These are phyloP conservation scores for Sherardia arvensis DNA, from an alignment of 257 asterid species.

Conservation along the genomic window DNA sequence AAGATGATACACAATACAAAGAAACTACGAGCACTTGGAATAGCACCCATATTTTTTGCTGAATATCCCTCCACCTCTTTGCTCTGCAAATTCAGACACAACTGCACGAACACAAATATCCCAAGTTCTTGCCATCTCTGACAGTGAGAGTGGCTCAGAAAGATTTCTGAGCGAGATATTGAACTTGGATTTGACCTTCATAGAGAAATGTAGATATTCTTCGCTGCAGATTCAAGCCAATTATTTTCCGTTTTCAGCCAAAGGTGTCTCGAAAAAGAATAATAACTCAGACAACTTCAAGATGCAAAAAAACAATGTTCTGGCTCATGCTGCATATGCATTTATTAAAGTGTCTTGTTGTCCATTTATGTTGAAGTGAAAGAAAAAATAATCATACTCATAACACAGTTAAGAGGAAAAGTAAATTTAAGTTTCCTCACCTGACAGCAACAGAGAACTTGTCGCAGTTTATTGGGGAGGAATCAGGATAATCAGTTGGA, in stretches of 20 bases:
- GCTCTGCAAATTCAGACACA: conserved; percentile 58
- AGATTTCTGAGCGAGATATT: conserved; percentile 58
- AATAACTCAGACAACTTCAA: not conserved
- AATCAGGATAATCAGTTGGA: conserved; percentile 69
- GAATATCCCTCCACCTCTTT: conserved; percentile 76
- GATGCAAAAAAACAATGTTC: not conserved
- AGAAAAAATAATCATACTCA: not conserved
- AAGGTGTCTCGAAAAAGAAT: not conserved
- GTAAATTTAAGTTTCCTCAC: conserved; percentile 24
- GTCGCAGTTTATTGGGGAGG: conserved; percentile 80
- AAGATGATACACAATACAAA: not conserved
- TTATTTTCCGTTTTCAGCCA: not conserved
- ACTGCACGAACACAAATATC: conserved; percentile 65
- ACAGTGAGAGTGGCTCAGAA: conserved; percentile 63
- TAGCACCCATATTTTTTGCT: conserved; percentile 59
- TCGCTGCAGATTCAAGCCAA: conserved; percentile 26
- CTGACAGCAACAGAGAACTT: conserved; percentile 85
- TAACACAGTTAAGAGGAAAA: not conserved
- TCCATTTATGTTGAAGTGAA: not conserved
- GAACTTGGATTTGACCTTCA: conserved; percentile 61
- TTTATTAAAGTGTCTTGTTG: not conserved
- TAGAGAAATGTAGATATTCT: conserved; percentile 65
- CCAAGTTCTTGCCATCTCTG: conserved; percentile 76
- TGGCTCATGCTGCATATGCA: not conserved
- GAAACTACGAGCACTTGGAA: not conserved